These are phyloP conservation scores for Auriscalpium orientale DNA, from an alignment of 768 basidiomycete species.

Conservation along the genomic window DNA sequence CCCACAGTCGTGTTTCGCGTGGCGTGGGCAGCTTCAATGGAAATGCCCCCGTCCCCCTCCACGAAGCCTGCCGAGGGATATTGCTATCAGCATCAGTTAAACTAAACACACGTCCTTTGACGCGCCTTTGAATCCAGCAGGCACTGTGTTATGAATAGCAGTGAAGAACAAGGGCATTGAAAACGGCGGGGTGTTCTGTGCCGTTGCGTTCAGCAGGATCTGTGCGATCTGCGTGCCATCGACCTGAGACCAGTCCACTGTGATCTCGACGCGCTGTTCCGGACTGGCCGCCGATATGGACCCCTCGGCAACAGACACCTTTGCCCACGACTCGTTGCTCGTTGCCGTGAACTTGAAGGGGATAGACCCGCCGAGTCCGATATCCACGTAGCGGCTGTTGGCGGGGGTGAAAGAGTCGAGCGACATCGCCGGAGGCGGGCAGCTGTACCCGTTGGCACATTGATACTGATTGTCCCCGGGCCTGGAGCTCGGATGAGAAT, in stretches of 20 bases:
- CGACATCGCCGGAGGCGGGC: constrained; percentile 39
- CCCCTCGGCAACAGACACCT: constrained; percentile 38
- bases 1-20: constrained; percentile 38
- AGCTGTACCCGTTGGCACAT: constrained; percentile 41
- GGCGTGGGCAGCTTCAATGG: constrained; percentile 60
- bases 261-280: constrained; percentile 47
- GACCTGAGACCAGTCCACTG: constrained; percentile 52
- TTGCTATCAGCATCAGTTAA: not conserved
- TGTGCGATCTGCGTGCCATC: constrained; percentile 30
- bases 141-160: constrained; percentile 27
- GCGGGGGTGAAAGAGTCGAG: constrained; percentile 53
- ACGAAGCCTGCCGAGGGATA: constrained; percentile 43
- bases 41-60: constrained; percentile 54
- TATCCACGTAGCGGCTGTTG: constrained; percentile 48
- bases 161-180: constrained; percentile 20
- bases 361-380: constrained; percentile 51
- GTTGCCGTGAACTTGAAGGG: constrained; percentile 49
- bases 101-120: not conserved
- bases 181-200: constrained; percentile 30
- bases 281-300: constrained; percentile 38
- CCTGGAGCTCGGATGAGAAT: constrained; percentile 25
- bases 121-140: constrained; percentile 43
- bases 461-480: constrained; percentile 61
- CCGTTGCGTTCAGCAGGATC: constrained; percentile 41
- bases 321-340: constrained; percentile 46